Evolutionary conservation across 306 rosid genomes (phyloP).

Genomic region (Acacia acuminata): DNA sequence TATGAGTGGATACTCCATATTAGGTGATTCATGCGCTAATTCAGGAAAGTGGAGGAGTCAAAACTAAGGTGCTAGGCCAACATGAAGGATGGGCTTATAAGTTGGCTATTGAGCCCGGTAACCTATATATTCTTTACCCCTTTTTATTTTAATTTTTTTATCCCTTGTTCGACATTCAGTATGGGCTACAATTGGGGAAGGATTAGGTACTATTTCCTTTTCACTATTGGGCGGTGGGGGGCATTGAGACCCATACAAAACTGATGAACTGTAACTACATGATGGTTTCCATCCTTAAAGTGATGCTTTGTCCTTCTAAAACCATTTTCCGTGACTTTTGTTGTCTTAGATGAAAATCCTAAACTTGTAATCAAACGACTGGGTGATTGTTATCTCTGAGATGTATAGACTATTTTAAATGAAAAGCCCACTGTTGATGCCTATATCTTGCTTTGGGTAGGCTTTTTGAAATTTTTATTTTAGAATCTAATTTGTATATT

Average conservation of each 20-base stretch:
- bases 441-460: background rate
- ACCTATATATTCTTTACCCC: slow-evolving; percentile 64
- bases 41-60: slow-evolving; percentile 57
- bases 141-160: background rate
- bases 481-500: background rate
- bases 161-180: slow-evolving; percentile 1
- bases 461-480: background rate
- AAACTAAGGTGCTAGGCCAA: slow-evolving; percentile 50
- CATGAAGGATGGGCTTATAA: slow-evolving; percentile 89
- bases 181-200: background rate
- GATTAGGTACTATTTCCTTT: background rate
- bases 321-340: background rate
- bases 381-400: background rate
- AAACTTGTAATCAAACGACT: background rate
- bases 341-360: background rate
- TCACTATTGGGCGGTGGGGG: slow-evolving; percentile 8
- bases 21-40: slow-evolving; percentile 84
- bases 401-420: slow-evolving; percentile 3
- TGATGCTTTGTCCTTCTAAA: background rate
- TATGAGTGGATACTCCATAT: slow-evolving; percentile 31
- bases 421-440: background rate
- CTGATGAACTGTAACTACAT: background rate
- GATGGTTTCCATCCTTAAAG: background rate
- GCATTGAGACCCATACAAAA: background rate
- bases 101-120: slow-evolving; percentile 94